Conservation (phyloP, 83 land plant species). For the Picea mariana region DNA sequence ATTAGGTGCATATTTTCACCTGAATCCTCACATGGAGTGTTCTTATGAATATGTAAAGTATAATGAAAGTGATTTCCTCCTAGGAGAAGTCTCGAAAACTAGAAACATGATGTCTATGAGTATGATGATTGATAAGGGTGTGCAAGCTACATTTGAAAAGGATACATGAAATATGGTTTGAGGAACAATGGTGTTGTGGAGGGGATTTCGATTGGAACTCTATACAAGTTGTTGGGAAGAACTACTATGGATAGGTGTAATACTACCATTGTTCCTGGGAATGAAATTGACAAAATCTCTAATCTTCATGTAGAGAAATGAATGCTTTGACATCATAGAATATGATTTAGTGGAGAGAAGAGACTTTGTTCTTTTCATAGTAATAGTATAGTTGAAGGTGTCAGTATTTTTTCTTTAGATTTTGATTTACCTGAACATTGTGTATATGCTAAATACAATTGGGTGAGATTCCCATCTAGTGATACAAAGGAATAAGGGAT, state of each 20-base stretch:
- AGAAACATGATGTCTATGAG: no score
- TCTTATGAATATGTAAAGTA: no score
- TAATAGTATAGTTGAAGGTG: not conserved
- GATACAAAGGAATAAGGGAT: not conserved
- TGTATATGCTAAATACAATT: not conserved
- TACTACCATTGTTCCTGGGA: not conserved
- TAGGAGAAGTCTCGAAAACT: no score
- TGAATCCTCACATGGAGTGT: no score
- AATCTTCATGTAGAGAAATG: not conserved
- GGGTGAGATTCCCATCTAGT: not conserved
- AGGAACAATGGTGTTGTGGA: not conserved
- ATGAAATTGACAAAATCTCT: not conserved
- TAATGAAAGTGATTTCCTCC: no score
- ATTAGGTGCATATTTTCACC: no score
- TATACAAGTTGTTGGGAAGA: not conserved
- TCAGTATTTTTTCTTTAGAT: not conserved
- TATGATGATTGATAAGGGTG: no score
- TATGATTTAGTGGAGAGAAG: not conserved
- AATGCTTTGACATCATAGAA: slow-evolving; percentile 1
- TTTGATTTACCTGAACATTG: not conserved
- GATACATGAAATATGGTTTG: not conserved
- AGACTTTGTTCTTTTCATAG: not conserved
- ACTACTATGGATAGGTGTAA: not conserved
- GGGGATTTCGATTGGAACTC: not conserved
- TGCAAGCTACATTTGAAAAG: not conserved